phyloP scores from a whole-genome alignment of 441 rosid genomes.

The Flueggea neowawraea region DNA sequence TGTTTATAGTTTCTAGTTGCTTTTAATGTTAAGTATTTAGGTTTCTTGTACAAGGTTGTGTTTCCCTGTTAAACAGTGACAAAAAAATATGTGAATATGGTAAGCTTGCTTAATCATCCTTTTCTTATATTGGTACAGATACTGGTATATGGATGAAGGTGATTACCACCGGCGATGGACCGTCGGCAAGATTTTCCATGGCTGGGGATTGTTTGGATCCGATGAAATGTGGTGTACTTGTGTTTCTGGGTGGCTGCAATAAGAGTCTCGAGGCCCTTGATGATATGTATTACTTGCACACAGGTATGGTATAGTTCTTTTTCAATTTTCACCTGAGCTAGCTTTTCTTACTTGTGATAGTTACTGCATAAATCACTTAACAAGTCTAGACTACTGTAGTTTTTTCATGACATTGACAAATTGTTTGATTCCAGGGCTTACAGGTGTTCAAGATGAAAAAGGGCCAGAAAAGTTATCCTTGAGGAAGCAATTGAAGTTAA shows the following conservation, averaged over 20 bases:
- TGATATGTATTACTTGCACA: conserved; percentile 84
- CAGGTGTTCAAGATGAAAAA: conserved; percentile 46
- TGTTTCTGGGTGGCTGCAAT: conserved; percentile 92
- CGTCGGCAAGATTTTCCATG: conserved; percentile 88
- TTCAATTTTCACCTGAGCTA: conserved; percentile 12
- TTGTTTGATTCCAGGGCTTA: conserved; percentile 47
- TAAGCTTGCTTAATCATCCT: not conserved
- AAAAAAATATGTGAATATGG: not conserved
- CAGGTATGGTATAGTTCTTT: conserved; percentile 48
- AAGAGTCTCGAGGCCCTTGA: conserved; percentile 92
- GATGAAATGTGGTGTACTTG: conserved; percentile 61
- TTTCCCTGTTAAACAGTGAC: not conserved
- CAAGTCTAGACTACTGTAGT: not conserved
- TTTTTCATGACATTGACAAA: conserved; percentile 11
- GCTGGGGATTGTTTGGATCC: conserved; percentile 96
- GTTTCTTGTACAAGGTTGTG: not conserved
- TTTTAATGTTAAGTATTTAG: not conserved
- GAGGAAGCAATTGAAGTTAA: conserved; percentile 88
- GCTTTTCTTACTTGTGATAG: conserved; percentile 7
- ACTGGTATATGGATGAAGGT: conserved; percentile 79
- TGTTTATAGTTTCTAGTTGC: not conserved
- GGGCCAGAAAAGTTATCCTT: conserved; percentile 69
- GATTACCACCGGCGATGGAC: conserved; percentile 67
- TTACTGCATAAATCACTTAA: not conserved
- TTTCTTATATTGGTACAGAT: conserved; percentile 39